Conservation (phyloP, 192 early-diverging fungal genomes). For the Coemansia aciculifera region DNA sequence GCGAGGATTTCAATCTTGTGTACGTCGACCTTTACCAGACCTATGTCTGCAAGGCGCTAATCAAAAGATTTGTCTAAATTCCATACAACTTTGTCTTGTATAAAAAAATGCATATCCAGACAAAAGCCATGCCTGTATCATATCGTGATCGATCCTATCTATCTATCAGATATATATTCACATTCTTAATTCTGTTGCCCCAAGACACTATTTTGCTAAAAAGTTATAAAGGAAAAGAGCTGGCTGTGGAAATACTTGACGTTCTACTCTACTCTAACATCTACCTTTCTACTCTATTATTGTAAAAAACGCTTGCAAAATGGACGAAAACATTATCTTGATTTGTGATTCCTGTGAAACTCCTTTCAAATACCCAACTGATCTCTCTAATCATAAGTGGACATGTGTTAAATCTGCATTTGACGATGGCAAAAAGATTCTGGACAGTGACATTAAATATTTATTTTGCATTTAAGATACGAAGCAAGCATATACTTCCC, state of each 20-base stretch:
- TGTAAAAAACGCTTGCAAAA: neutral
- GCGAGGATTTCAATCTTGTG: too few relatives aligned
- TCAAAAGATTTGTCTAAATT: too few relatives aligned
- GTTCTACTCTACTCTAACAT: neutral
- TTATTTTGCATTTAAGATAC: neutral
- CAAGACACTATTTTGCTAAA: neutral
- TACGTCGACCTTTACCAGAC: too few relatives aligned
- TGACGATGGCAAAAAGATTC: neutral
- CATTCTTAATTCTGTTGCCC: neutral
- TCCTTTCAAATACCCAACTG: neutral
- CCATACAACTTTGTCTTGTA: too few relatives aligned
- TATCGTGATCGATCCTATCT: too few relatives aligned
- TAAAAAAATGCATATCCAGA: too few relatives aligned
- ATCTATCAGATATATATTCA: too few relatives aligned
- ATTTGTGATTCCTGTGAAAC: neutral
- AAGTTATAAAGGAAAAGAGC: neutral
- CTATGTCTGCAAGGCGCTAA: too few relatives aligned
- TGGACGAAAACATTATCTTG: neutral
- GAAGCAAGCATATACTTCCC: too few relatives aligned
- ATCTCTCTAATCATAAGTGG: neutral
- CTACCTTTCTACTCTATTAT: neutral
- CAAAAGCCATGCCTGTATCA: too few relatives aligned
- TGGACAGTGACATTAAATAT: neutral
- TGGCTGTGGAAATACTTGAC: neutral
- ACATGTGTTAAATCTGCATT: neutral